Conservation (phyloP, 805 yeast genomes). For the Wickerhamomyces alni region DNA sequence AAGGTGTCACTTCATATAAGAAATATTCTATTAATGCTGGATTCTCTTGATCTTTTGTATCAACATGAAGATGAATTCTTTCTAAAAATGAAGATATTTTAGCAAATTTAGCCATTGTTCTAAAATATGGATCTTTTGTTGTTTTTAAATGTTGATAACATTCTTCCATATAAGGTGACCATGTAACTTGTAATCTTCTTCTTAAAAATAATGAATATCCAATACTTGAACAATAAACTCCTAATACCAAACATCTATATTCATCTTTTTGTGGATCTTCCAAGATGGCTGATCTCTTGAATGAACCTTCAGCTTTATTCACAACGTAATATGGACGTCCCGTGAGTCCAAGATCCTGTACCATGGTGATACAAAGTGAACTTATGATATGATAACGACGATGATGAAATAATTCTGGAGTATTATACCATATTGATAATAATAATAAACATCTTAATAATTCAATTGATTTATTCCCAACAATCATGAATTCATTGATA, state of each 20-base stretch:
- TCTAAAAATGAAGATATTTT: slow-evolving; percentile 58
- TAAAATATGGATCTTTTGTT: slow-evolving; percentile 26
- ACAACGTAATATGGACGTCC: slow-evolving; percentile 42
- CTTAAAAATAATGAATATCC: slow-evolving; percentile 61
- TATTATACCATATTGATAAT: slow-evolving; percentile 73
- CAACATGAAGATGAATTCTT: slow-evolving; percentile 31
- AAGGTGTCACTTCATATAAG: slow-evolving; percentile 10
- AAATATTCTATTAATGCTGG: slow-evolving; percentile 12
- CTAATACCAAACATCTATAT: slow-evolving; percentile 45
- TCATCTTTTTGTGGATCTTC: slow-evolving; percentile 38
- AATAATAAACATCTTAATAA: slow-evolving; percentile 56
- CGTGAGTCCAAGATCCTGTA: slow-evolving; percentile 72
- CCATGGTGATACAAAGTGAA: slow-evolving; percentile 56
- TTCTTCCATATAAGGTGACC: slow-evolving; percentile 57
- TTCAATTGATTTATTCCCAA: slow-evolving; percentile 68
- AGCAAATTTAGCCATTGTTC: slow-evolving; percentile 49
- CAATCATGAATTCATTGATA: slow-evolving; percentile 54
- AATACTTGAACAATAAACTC: slow-evolving; percentile 56
- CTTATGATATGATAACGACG: slow-evolving; percentile 71
- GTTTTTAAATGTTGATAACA: slow-evolving; percentile 46
- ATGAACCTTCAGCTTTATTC: slow-evolving; percentile 33
- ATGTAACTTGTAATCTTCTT: slow-evolving; percentile 52
- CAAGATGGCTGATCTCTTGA: slow-evolving; percentile 32
- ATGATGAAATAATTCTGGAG: slow-evolving; percentile 76
- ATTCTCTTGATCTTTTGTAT: slow-evolving; percentile 13